These are phyloP conservation scores for Psilocybe sp. DNA, from an alignment of 768 basidiomycete genomes.

Conservation along the genomic window DNA sequence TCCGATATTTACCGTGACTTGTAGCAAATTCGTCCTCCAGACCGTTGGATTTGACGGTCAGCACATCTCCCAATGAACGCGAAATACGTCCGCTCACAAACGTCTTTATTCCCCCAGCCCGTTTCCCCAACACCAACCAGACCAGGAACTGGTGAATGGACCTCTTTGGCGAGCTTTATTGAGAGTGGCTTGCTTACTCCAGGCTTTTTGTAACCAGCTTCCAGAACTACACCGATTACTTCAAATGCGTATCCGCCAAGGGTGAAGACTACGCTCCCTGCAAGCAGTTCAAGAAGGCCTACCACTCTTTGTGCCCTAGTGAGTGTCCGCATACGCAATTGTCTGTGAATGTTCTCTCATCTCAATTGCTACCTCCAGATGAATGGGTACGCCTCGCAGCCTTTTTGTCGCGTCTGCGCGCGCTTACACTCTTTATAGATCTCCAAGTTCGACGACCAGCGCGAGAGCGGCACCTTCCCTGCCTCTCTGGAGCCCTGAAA, in stretches of 20 bases:
- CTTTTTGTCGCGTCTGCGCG: not conserved
- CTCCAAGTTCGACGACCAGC: conserved; percentile 90
- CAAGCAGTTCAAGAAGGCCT: conserved; percentile 97
- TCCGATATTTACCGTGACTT: conserved; percentile 4
- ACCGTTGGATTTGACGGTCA: conserved; percentile 93
- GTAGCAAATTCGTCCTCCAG: conserved; percentile 84
- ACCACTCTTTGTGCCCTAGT: conserved; percentile 98
- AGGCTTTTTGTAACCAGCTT: conserved; percentile 42
- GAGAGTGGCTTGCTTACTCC: too few relatives aligned
- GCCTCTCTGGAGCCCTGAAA: conserved; percentile 72
- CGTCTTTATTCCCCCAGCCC: conserved; percentile 46
- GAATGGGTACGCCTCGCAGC: conserved; percentile 70
- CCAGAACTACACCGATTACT: conserved; percentile 98
- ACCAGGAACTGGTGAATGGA: conserved; percentile 85
- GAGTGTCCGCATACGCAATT: conserved; percentile 32
- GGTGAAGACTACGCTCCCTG: conserved; percentile 98
- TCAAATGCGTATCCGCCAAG: conserved; percentile 95
- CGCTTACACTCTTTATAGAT: conserved; percentile 46
- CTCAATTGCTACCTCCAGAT: conserved; percentile 43
- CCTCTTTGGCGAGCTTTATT: not conserved
- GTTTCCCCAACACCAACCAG: conserved; percentile 91
- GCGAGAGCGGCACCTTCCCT: conserved; percentile 90
- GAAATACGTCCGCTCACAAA: not conserved
- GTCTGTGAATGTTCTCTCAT: not conserved
- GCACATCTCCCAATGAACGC: conserved; percentile 15